These are phyloP conservation scores for Drechslera avenae DNA, from an alignment of 2,329 filamentous ascomycete genomes.

Conservation along the genomic window DNA sequence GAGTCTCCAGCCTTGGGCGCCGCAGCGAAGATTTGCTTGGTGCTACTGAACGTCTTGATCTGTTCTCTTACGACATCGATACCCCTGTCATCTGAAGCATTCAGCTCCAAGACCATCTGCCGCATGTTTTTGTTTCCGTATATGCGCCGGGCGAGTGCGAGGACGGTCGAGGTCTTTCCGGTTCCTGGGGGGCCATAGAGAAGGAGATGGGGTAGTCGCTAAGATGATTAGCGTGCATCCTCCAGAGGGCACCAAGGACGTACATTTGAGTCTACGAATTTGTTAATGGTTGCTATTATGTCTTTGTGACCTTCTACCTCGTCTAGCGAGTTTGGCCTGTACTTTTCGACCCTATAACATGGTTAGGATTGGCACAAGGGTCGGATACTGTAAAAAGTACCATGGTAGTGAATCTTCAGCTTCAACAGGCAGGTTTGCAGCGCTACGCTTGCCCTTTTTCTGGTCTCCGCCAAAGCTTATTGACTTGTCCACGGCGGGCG, in stretches of 20 bases:
- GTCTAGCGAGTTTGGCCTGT: constrained; percentile 82
- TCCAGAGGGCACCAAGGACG: constrained; percentile 3
- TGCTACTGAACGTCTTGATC: constrained; percentile 98
- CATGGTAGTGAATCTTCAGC: constrained; percentile 93
- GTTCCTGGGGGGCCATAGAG: constrained; percentile 97
- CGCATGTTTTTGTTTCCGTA: constrained; percentile 92
- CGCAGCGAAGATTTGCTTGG: constrained; percentile 93
- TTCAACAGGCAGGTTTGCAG: constrained; percentile 90
- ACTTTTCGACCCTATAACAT: constrained; percentile 84
- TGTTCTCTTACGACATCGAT: constrained; percentile 96
- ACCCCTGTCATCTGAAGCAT: constrained; percentile 94
- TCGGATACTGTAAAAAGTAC: constrained; percentile 53
- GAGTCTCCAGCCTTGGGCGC: constrained; percentile 56
- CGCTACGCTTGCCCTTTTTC: constrained; percentile 87
- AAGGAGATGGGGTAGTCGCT: constrained; percentile 89
- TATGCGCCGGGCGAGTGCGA: constrained; percentile 89
- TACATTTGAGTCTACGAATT: constrained; percentile 90
- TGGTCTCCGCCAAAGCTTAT: constrained; percentile 76
- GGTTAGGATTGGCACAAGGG: neutral
- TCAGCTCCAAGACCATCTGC: constrained; percentile 98
- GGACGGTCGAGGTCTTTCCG: constrained; percentile 94
- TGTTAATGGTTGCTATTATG: constrained; percentile 96
- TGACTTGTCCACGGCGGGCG: constrained; percentile 55
- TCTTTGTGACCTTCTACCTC: constrained; percentile 98
- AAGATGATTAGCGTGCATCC: constrained; percentile 11